Percentiles rank a stretch among this genome's conserved stretches.
These are phyloP conservation scores for Vigna unguiculata DNA, from an alignment of 306 rosid genomes.

Conservation along the genomic window DNA sequence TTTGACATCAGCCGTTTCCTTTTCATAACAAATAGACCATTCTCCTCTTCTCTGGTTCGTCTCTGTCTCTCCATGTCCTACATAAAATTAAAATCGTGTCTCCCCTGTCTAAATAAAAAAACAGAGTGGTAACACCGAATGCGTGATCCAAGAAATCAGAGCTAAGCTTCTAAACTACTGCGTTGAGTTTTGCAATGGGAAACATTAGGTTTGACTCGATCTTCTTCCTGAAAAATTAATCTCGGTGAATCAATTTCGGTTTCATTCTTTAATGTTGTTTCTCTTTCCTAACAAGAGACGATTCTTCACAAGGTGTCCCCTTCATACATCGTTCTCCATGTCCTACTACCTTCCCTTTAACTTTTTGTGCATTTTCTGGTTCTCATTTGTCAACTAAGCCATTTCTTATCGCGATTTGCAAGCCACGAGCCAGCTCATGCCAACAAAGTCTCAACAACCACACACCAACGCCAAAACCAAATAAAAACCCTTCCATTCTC, in stretches of 20 bases:
- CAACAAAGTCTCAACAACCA: conserved; percentile 57
- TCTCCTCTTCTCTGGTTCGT: background rate
- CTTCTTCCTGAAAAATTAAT: background rate
- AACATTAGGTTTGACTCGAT: background rate
- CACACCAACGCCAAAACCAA: conserved; percentile 28
- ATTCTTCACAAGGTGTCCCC: background rate
- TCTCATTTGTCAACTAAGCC: conserved; percentile 37
- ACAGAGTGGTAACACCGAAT: too few relatives aligned
- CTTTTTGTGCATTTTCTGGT: conserved; percentile 22
- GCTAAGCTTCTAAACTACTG: background rate
- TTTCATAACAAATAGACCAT: background rate
- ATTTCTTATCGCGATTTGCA: conserved; percentile 7
- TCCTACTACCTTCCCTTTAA: background rate
- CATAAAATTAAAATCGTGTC: too few relatives aligned
- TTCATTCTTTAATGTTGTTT: background rate
- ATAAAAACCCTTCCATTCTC: conserved; percentile 45
- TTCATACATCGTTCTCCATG: background rate
- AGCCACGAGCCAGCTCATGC: conserved; percentile 73
- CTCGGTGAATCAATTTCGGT: background rate
- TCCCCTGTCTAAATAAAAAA: too few relatives aligned
- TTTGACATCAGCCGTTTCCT: background rate
- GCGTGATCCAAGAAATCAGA: background rate
- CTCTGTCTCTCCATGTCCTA: background rate
- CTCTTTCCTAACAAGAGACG: background rate
- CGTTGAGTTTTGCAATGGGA: background rate